phyloP scores from a whole-genome alignment of 139 green algal genomes.

The Eudorina sp. region DNA sequence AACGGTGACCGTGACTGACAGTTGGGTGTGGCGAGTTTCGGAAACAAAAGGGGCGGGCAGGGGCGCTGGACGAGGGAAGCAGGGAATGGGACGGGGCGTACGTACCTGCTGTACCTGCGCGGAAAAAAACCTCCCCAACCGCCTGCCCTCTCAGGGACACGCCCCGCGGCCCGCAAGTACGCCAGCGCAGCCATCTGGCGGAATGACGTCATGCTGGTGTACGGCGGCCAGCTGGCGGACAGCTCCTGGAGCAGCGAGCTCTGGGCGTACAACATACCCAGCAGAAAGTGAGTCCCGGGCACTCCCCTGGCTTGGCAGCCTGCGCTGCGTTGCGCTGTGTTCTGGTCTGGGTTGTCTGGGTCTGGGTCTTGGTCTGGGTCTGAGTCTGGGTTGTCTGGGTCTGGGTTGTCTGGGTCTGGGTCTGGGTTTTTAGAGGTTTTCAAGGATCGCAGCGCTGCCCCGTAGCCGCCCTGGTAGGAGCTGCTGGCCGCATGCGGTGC shows the following conservation, averaged over 20 bases:
- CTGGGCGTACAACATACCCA: conserved; percentile 25
- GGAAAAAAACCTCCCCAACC: not conserved
- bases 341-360: not conserved
- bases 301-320: not conserved
- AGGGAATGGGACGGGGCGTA: not conserved
- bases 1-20: too few species aligned
- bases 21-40: too few species aligned
- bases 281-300: not conserved
- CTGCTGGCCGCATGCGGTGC: too few species aligned
- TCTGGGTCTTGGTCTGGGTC: not conserved
- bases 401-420: not conserved
- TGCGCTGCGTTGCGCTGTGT: not conserved
- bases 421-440: not conserved
- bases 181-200: not conserved
- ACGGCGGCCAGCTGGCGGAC: not conserved
- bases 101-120: not conserved
- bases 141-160: not conserved
- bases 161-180: not conserved
- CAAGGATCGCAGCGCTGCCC: not conserved
- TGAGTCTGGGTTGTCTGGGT: not conserved
- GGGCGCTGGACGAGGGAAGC: not conserved
- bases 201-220: conserved; percentile 23
- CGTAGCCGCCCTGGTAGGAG: too few species aligned
- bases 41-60: not conserved
- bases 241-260: not conserved